phyloP scores from a whole-genome alignment of 305 asterid species.

The Fraxinus nigra region DNA sequence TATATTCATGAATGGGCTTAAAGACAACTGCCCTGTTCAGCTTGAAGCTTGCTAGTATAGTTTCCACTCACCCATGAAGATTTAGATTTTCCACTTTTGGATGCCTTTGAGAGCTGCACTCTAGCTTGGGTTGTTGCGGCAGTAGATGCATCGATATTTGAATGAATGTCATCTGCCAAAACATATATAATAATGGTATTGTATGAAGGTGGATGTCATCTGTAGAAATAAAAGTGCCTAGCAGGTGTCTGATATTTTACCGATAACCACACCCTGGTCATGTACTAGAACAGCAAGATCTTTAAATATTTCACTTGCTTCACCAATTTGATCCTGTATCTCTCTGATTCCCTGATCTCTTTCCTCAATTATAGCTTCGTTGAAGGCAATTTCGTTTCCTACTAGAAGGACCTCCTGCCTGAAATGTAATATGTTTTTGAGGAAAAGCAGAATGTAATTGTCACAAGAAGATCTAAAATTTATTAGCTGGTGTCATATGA shows the following conservation, averaged over 20 bases:
- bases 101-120: slow-evolving; percentile 26
- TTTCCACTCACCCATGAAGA: slow-evolving; percentile 29
- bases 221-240: neutral
- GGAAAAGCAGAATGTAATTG: neutral
- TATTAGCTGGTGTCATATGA: neutral
- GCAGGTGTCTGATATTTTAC: neutral
- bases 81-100: slow-evolving; percentile 22
- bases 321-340: slow-evolving; percentile 30
- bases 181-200: neutral
- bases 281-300: slow-evolving; percentile 29
- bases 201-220: neutral
- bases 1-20: neutral
- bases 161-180: slow-evolving; percentile 28
- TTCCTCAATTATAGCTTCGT: slow-evolving; percentile 26
- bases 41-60: neutral
- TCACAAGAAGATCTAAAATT: neutral
- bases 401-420: slow-evolving; percentile 23
- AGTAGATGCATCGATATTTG: slow-evolving; percentile 24
- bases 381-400: slow-evolving; percentile 26
- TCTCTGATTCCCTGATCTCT: slow-evolving; percentile 27
- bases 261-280: slow-evolving; percentile 25
- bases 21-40: neutral
- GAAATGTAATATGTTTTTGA: neutral
- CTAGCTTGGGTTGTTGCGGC: slow-evolving; percentile 29
- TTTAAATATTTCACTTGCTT: slow-evolving; percentile 28